Evolutionary conservation across 2,329 filamentous ascomycete genomes (phyloP), one percentile per base, ranked within the genome.

Genomic region (Microcera coccophila): DNA sequence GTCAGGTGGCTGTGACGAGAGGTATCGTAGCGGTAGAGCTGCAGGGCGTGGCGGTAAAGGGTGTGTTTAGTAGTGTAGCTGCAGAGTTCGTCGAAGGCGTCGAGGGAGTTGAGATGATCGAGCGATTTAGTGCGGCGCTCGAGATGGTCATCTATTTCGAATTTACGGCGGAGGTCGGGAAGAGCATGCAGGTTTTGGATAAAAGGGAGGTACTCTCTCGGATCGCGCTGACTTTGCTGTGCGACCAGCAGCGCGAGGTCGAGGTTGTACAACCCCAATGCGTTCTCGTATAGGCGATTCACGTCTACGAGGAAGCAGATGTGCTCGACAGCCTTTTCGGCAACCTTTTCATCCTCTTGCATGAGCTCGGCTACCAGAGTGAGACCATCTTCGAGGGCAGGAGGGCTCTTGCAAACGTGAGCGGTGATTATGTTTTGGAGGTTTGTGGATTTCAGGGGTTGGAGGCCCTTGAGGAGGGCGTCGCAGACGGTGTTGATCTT

Each of bases 301-400:
- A 94, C 85, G 64, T 98, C 93, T 1, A 90, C 88, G 32, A 98
- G 76, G 73, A 98, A 98, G 73, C 90, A 97, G 47, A 98, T 96
- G 60, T 98, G 93, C 62, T 96, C 90, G 17, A 96, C 85, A 0
- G 91, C 91, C 63, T 84, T 85, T 54, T 97, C 91, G 1, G 89
- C 88, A 52, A 90, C 75, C 39, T 82, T 77, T 32, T 81, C 72
- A 38, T 85, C 79, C 52, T 84, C 77, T 42, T 78, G 75, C 72
- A 82, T 78, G 26, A 98, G 70, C 41, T 82, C 77, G 4, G 88
- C 84, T 24, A 97, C 87, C 22, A 97, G 81, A 2, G 70, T 70
- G 38, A 98, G 72, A 3, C 90, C 93, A 47, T 91, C 84, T 44
- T 94, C 87, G 1, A 97, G 77, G 38, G 95, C 91, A 5, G 93